Evolutionary conservation across 2,329 filamentous ascomycete genomes (phyloP).

Genomic region (Sporothrix curviconia): DNA sequence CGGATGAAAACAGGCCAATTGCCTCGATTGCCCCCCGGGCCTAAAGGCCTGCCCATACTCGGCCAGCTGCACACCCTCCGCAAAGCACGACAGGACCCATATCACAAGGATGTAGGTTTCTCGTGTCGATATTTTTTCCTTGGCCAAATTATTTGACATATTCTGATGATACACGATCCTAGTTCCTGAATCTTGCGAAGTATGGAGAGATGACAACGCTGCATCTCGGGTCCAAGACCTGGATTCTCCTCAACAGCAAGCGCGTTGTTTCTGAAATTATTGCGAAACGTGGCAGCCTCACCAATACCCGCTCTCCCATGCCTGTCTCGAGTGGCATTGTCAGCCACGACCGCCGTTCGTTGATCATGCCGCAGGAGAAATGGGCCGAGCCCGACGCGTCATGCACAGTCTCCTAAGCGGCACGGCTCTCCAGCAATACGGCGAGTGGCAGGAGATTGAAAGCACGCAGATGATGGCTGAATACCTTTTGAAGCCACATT

Average conservation of each 20-base stretch:
- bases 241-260: background rate
- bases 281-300: background rate
- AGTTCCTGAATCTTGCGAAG: background rate
- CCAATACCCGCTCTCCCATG: background rate
- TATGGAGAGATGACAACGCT: background rate
- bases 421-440: background rate
- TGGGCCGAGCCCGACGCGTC: background rate
- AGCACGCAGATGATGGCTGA: slow-evolving; percentile 1
- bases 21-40: background rate
- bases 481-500: background rate
- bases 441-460: background rate
- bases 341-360: background rate
- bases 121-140: too few relatives aligned
- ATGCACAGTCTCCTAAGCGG: background rate
- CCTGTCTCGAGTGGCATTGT: background rate
- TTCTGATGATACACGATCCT: background rate
- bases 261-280: background rate
- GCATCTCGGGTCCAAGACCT: background rate
- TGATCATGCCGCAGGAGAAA: background rate
- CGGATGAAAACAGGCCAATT: background rate
- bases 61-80: background rate
- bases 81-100: background rate
- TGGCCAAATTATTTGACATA: background rate
- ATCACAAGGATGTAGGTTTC: background rate
- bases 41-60: background rate